These are phyloP conservation scores for Nicotiana tomentosiformis DNA, from an alignment of 257 asterid species.

Conservation along the genomic window DNA sequence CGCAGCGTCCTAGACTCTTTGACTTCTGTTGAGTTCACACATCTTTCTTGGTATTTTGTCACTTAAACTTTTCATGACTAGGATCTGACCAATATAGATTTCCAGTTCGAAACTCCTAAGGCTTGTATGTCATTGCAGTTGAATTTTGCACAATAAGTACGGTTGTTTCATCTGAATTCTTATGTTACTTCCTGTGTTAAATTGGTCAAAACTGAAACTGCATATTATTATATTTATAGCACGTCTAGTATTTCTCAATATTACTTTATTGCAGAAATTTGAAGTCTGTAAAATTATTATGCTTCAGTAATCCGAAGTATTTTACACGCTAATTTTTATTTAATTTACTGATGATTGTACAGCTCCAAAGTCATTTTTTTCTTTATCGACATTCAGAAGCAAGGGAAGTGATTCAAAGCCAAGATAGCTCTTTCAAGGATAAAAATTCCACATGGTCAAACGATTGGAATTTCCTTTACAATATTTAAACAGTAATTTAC, in stretches of 20 bases:
- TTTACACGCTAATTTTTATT: background rate
- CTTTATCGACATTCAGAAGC: slow-evolving; percentile 15
- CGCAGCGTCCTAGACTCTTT: no score
- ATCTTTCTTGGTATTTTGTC: background rate
- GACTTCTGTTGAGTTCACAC: no score
- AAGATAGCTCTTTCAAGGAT: background rate
- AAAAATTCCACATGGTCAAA: background rate
- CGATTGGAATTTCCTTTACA: background rate
- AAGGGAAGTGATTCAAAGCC: slow-evolving; percentile 21
- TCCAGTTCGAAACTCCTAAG: background rate
- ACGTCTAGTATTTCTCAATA: background rate
- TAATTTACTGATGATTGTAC: background rate
- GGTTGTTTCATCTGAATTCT: background rate
- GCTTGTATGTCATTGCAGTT: background rate
- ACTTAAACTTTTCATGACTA: background rate
- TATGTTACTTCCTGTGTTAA: background rate
- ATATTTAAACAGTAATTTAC: background rate
- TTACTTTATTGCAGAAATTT: background rate
- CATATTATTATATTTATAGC: background rate
- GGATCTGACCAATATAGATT: background rate
- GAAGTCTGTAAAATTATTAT: background rate
- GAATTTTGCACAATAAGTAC: background rate
- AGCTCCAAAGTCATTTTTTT: slow-evolving; percentile 18
- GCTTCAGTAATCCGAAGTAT: background rate
- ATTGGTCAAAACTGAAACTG: background rate